These are phyloP conservation scores for Eucalyptus leucophloia DNA, from an alignment of 345 rosid genomes.

Conservation along the genomic window DNA sequence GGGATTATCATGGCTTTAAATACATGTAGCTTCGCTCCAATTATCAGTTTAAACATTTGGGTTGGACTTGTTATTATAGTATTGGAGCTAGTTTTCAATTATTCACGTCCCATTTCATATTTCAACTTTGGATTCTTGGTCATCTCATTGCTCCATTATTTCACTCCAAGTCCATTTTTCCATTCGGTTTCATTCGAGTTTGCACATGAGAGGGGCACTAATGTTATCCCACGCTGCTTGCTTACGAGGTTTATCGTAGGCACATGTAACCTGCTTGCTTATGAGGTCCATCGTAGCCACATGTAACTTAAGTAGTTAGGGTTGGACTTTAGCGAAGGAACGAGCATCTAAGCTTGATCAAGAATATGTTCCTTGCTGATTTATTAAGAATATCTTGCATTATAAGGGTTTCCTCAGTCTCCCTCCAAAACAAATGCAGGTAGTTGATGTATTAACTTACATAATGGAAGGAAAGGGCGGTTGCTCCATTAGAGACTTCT, in stretches of 20 bases:
- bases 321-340: background rate
- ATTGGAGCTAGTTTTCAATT: background rate
- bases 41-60: background rate
- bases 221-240: background rate
- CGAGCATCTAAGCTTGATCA: background rate
- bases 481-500: conserved; percentile 8
- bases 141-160: background rate
- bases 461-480: conserved; percentile 12
- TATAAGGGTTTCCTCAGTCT: background rate
- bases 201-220: background rate
- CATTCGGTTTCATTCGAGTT: background rate
- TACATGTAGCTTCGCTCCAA: background rate
- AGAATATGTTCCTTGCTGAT: background rate
- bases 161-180: background rate
- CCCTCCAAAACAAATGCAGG: conserved; percentile 16
- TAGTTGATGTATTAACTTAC: conserved; percentile 23
- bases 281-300: background rate
- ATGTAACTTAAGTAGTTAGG: background rate
- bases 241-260: background rate
- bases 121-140: background rate
- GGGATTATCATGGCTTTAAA: background rate
- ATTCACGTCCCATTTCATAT: background rate
- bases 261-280: background rate
- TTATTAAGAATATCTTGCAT: background rate
- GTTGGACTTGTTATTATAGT: background rate